Percentiles rank a stretch among this genome's conserved stretches.
Conservation (phyloP, 2,329 filamentous ascomycete species). For the Penicillium oxalicum region DNA sequence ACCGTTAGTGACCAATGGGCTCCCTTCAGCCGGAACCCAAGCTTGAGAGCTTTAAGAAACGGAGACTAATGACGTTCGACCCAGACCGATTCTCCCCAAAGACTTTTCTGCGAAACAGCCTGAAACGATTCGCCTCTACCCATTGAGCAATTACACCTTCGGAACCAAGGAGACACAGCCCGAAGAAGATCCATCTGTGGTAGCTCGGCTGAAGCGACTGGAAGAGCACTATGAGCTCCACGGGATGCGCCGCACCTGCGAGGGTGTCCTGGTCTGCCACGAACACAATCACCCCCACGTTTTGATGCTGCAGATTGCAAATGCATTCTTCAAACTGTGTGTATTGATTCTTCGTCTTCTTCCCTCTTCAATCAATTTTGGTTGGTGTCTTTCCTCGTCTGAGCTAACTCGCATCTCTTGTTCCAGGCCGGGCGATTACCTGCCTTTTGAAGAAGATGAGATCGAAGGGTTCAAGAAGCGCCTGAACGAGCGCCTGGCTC, state of each 20-base stretch:
- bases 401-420: too few relatives aligned
- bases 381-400: too few relatives aligned
- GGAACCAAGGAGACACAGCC: slow-evolving; percentile 97
- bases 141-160: slow-evolving; percentile 97
- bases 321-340: slow-evolving; percentile 95
- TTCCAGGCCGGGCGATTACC: slow-evolving; percentile 77
- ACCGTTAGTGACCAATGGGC: slow-evolving; percentile 42
- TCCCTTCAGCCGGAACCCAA: slow-evolving; percentile 1
- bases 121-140: slow-evolving; percentile 81
- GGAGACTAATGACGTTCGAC: slow-evolving; percentile 9
- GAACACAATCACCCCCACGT: slow-evolving; percentile 99
- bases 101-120: slow-evolving; percentile 87
- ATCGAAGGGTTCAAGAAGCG: slow-evolving; percentile 89
- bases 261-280: slow-evolving; percentile 95
- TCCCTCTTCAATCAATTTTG: too few relatives aligned
- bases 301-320: slow-evolving; percentile 97
- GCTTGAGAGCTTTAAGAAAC: not conserved
- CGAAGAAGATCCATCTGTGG: slow-evolving; percentile 92
- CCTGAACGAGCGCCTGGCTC: slow-evolving; percentile 87
- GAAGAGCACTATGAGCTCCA: slow-evolving; percentile 88
- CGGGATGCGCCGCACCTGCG: slow-evolving; percentile 95
- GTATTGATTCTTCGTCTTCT: slow-evolving; percentile 10
- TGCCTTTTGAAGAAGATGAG: slow-evolving; percentile 80
- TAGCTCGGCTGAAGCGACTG: slow-evolving; percentile 85
- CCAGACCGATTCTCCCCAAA: slow-evolving; percentile 67